Evolutionary conservation across 768 basidiomycete genomes (phyloP).

Genomic region (Termitomyces sp.): DNA sequence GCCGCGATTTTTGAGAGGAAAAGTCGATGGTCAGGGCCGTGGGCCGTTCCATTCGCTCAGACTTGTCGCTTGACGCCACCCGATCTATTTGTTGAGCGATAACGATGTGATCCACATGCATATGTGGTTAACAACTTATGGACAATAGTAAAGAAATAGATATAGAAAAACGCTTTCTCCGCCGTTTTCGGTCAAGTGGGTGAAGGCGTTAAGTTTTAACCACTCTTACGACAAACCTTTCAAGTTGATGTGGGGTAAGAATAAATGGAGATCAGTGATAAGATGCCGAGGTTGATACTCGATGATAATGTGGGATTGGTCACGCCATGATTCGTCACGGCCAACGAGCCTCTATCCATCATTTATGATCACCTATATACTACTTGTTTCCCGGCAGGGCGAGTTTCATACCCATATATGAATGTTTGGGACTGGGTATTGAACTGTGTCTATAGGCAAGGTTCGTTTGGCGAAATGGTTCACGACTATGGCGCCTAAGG

Average conservation of each 20-base stretch:
- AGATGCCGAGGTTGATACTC: background rate
- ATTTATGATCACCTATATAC: conserved; percentile 92
- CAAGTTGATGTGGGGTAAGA: background rate
- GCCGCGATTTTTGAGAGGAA: background rate
- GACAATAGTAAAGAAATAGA: no score
- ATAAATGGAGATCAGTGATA: no score
- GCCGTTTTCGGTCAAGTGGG: background rate
- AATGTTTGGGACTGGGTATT: conserved; percentile 3
- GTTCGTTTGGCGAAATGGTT: conserved; percentile 99
- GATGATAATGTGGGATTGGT: no score
- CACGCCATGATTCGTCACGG: conserved; percentile 7
- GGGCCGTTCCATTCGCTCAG: no score
- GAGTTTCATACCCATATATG: conserved; percentile 19
- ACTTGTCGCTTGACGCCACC: background rate
- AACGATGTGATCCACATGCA: background rate
- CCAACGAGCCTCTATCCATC: background rate
- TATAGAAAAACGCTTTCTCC: background rate
- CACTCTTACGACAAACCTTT: background rate
- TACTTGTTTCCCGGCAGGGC: conserved; percentile 97
- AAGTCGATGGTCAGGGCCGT: background rate
- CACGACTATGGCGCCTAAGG: conserved; percentile 85
- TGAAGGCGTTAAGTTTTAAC: background rate
- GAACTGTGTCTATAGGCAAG: conserved; percentile 59
- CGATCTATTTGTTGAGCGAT: background rate
- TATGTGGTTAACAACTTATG: no score